Base-by-base conservation (phyloP, 495 filamentous ascomycete species). In the Penicillium arizonense region DNA sequence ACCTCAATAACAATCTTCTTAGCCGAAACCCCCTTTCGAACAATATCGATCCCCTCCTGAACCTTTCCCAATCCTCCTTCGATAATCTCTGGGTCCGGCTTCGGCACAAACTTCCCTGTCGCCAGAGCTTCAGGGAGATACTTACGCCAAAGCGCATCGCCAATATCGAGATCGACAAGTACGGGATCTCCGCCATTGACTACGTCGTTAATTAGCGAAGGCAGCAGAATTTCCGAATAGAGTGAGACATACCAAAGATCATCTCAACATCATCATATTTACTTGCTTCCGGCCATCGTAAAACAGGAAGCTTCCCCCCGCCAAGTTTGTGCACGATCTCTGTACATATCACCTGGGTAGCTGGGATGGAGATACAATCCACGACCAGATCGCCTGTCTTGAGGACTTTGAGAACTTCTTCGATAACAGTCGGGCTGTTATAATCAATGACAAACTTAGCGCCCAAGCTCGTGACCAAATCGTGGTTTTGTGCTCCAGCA, bases 1-100 rank as follows among this genome's bases (percentile, higher is more conserved):
- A 57, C 47, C 30, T 57, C 44, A 49, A 80, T 65, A 11, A 80
- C 77, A 18, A 77, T 34, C 58, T 79, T 80, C 52, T 57, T 60
- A 2, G 71, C 76, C 3, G 72, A 75, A 12, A 75, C 63, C 0
- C 77, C 75, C 46, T 65, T 59, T 26, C 49, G 52, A 24, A 63
- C 44, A 7, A 68, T 23, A 57, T 74, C 69, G 23, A 77, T 35
- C 23, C 61, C 78, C 7, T 62, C 61, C 51, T 78, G 74, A 7
- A 78, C 52, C 23, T 55, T 63, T 23, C 74, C 72, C 23, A 80
- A 43, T n/a, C n/a, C n/a, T 0, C 67, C 57, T 1, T 64, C 67
- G 9, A 76, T 62, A 8, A 77, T 55, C 8, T 44, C 11, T 6
- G 71, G 64, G 11, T 77, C 67, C 5, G 73, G 74, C 33, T 69